Conservation (phyloP, 108 stramenopile genomes). For the Craspedostauros australis region DNA sequence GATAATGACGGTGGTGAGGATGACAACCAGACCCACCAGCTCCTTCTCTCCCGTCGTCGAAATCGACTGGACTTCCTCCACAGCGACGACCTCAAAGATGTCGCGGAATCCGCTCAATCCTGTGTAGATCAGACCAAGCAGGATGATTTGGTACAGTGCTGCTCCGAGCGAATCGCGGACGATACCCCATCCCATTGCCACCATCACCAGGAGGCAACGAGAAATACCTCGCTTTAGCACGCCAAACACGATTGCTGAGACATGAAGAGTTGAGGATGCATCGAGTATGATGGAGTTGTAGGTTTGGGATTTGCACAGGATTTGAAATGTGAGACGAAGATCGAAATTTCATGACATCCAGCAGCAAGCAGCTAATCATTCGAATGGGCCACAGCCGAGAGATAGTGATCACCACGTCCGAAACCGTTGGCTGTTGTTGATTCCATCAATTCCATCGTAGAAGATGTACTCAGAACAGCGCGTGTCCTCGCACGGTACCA, state of each 20-base stretch:
- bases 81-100: conserved; percentile 51
- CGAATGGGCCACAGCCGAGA: neutral
- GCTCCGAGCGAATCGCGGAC: conserved; percentile 56
- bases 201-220: conserved; percentile 63
- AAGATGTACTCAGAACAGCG: no score
- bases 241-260: conserved; percentile 44
- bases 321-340: neutral
- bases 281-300: no score
- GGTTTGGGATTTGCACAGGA: neutral
- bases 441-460: no score
- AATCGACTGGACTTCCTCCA: conserved; percentile 45
- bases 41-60: conserved; percentile 37
- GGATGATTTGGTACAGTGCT: conserved; percentile 46
- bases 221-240: conserved; percentile 60
- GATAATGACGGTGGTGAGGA: conserved; percentile 41
- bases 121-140: conserved; percentile 54
- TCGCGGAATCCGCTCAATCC: conserved; percentile 49
- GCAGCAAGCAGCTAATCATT: neutral
- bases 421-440: no score
- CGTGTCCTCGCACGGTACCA: no score
- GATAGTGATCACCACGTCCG: no score
- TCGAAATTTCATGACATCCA: neutral
- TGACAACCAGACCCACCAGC: conserved; percentile 45
- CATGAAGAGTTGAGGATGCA: neutral
- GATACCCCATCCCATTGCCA: conserved; percentile 77